A percentile compares a stretch with the other conserved stretches of the same genome.
phyloP scores from a whole-genome alignment of 441 rosid genomes.

The Pelargonium australe region DNA sequence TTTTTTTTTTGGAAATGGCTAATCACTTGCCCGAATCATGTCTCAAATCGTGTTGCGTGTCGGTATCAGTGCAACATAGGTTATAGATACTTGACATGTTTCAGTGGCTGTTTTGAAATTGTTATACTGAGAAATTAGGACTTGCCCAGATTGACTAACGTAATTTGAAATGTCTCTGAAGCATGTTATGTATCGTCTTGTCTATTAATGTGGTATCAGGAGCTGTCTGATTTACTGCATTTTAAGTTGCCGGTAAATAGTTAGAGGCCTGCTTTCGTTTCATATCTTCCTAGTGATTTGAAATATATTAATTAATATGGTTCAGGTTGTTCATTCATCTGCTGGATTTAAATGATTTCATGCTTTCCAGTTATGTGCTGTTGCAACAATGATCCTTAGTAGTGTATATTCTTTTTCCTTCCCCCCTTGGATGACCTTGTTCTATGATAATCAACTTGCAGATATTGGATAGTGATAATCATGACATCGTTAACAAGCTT shows the following conservation, averaged over 20 bases:
- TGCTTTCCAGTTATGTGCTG: conserved; percentile 1
- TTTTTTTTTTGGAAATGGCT: too few species aligned
- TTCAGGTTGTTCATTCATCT: conserved; percentile 18
- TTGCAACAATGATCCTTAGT: background rate
- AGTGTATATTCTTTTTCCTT: background rate
- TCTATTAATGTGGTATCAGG: background rate
- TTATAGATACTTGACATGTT: too few species aligned
- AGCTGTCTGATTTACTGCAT: background rate
- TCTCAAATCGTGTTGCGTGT: too few species aligned
- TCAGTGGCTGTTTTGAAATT: too few species aligned
- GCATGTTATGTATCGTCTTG: background rate
- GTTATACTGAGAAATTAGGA: background rate
- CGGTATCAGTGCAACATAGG: too few species aligned
- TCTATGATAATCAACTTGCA: conserved; percentile 6
- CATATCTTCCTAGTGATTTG: background rate
- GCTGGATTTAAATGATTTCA: conserved; percentile 6
- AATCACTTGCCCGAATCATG: too few species aligned
- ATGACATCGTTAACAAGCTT: conserved; percentile 30
- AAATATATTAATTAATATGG: background rate
- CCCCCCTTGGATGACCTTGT: conserved; percentile 9
- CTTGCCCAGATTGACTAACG: background rate
- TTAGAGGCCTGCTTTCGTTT: background rate
- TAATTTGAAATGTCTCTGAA: background rate
- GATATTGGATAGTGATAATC: conserved; percentile 15
- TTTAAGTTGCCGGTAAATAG: background rate